Evolutionary conservation across 1,284 basidiomycete species (phyloP), one percentile per base, ranked within the genome.

Genomic region (Rhodotorula sp.): DNA sequence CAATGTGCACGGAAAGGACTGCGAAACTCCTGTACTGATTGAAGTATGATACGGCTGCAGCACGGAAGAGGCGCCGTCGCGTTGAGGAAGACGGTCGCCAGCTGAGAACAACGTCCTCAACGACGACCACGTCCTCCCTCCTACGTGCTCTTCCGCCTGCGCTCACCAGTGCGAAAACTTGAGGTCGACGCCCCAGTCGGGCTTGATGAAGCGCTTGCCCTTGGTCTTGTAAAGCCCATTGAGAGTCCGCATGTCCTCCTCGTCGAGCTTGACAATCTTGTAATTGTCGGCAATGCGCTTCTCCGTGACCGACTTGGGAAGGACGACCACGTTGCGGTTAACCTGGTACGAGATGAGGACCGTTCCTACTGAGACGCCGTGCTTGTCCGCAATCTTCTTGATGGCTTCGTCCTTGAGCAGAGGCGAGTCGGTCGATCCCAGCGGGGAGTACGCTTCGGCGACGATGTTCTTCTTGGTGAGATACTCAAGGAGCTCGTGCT

Each of bases 391-490:
- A 18, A 78, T 76, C 60, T 83, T 82, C n/a, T 81, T 71, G 22
- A 90, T 86, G 24, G 84, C 84, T 62, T 87, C 85, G 77, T 94
- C 91, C 24, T 80, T 80, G 64, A 91, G 80, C 77, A 94, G 81
- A 3, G 89, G 89, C 6, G 88, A 87, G 76, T 87, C 85, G 11
- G 87, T 86, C 26, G 89, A 90, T 9, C 91, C 91, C 40, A 93
- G 85, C 6, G 92, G 92, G 15, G 89, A 91, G 81, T 92, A 94
- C 0, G 91, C 91, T 79, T 92, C 85, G 1, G 89, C 82, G 37
- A 87, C 80, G 76, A 94, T 93, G 47, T 83, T 84, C 78, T 91
- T 87, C 47, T 83, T 81, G 76, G 85, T 84, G 78, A 90, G 84
- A 81, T 87, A 92, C 24, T 82, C 80, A 65, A 89, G 76, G 58